Evolutionary conservation across 495 filamentous ascomycete genomes (phyloP), one percentile per base, ranked within the genome.

Genomic region (Hypoxylon crocopeplum): DNA sequence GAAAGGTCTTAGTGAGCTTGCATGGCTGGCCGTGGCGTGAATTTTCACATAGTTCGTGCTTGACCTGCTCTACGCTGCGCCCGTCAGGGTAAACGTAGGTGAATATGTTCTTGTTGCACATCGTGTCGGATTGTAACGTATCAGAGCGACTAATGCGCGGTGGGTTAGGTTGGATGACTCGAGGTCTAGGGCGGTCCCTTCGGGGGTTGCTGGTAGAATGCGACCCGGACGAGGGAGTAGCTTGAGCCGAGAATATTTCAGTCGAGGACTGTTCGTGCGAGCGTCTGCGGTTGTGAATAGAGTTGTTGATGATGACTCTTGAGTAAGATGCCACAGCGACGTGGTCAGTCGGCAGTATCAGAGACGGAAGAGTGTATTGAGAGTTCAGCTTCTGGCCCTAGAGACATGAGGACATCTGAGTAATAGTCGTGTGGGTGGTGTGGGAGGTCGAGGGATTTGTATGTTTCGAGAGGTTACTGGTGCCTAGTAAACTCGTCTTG

Each of bases 301-400:
- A 56, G 60, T 60, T 72, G 56, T 69, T 68, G 38, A 73, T 69
- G 51, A 58, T 59, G 49, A 70, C 56, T 39, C 65, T 66, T 41
- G 58, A 55, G 38, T 52, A 32, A 41, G 64, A 59, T 8, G 59
- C 55, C 55, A 62, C 42, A 22, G 58, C 58, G 25, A 64, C 32
- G 56, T 41, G 62, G 62, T 78, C 73, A 75, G 66, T 74, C 75
- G 56, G 75, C 71, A 53, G 75, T 74, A 64, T 75, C 75, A 64
- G 67, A 71, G 67, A 73, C 68, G 59, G 68, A 69, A 64, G 24
- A 64, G 64, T 71, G 54, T 39, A 66, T 69, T 56, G 60, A 48
- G 59, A 64, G 59, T 69, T 54, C 63, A 60, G 57, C 30, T 63
- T 64, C 53, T 66, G 57, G 62, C 56, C 50, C 72, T 71, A 77